Conservation (phyloP, 2,329 filamentous ascomycete species). For the Leptographium flavum region DNA sequence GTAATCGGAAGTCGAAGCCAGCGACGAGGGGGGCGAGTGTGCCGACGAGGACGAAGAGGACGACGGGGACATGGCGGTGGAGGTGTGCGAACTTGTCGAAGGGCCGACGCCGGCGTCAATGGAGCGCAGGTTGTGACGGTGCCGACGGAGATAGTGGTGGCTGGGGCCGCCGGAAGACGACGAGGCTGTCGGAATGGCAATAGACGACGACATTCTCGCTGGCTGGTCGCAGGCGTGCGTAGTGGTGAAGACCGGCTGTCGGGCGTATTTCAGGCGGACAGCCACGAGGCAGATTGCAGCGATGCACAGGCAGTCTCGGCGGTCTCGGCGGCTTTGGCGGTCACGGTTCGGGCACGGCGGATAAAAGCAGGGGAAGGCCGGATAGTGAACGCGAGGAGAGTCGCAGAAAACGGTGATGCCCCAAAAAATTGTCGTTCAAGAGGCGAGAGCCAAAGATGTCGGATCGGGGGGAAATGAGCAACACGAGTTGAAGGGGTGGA, state of each 20-base stretch:
- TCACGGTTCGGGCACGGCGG: too few relatives aligned
- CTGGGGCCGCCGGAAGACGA: constrained; percentile 1
- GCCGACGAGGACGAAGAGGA: constrained; percentile 4
- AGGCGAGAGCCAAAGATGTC: neutral
- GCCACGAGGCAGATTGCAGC: neutral
- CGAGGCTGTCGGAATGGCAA: constrained; percentile 44
- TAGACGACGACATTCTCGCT: constrained; percentile 48
- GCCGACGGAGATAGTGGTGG: neutral
- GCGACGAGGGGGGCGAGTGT: constrained; percentile 15
- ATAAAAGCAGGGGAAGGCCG: too few relatives aligned
- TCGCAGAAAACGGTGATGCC: neutral
- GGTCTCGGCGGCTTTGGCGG: too few relatives aligned
- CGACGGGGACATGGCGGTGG: constrained; percentile 5
- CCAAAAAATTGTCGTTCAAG: neutral
- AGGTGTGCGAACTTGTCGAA: constrained; percentile 2
- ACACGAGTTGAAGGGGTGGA: neutral
- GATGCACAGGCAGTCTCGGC: too few relatives aligned
- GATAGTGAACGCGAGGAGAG: neutral
- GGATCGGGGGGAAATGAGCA: neutral
- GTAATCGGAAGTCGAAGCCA: constrained; percentile 29
- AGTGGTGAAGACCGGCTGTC: too few relatives aligned
- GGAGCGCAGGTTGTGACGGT: constrained; percentile 1
- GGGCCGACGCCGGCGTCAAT: neutral
- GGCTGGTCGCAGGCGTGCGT: neutral
- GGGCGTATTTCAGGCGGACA: neutral